Percentiles rank a stretch among this genome's conserved stretches.
phyloP scores from a whole-genome alignment of 106 monocot genomes.

The Xerophyta viscosa region DNA sequence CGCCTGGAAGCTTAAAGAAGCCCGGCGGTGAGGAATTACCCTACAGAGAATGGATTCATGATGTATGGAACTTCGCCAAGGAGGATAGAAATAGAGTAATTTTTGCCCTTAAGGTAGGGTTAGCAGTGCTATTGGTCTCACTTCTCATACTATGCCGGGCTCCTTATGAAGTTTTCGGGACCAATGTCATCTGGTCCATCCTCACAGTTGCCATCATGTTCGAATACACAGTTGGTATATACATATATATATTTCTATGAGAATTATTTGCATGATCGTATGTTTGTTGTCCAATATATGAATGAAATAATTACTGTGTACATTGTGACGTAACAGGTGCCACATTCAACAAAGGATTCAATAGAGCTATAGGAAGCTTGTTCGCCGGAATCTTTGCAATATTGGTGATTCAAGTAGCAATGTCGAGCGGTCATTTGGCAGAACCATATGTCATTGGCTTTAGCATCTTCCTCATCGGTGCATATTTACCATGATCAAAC shows the following conservation, averaged over 20 bases:
- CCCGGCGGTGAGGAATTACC: background rate
- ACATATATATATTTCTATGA: background rate
- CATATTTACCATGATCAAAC: background rate
- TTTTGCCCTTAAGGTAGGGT: conserved; percentile 56
- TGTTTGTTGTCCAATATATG: too few relatives aligned
- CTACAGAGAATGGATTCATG: conserved; percentile 28
- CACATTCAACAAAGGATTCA: conserved; percentile 71
- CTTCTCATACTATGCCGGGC: conserved; percentile 55
- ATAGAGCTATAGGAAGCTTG: conserved; percentile 66
- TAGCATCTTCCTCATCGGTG: conserved; percentile 86
- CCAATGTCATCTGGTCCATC: conserved; percentile 67
- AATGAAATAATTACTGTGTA: too few relatives aligned
- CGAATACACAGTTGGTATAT: conserved; percentile 71
- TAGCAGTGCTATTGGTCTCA: conserved; percentile 55
- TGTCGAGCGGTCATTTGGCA: conserved; percentile 36
- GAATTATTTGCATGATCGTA: background rate
- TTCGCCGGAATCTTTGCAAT: conserved; percentile 64
- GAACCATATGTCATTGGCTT: conserved; percentile 62
- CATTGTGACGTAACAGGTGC: conserved; percentile 34
- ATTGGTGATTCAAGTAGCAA: conserved; percentile 49
- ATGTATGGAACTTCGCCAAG: conserved; percentile 54
- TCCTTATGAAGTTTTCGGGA: conserved; percentile 41
- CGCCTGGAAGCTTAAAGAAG: background rate
- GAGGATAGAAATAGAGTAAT: conserved; percentile 50
- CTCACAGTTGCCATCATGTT: conserved; percentile 80